These are phyloP conservation scores for Aspergillus sclerotiicarbonarius DNA, from an alignment of 495 filamentous ascomycete genomes.

Conservation along the genomic window DNA sequence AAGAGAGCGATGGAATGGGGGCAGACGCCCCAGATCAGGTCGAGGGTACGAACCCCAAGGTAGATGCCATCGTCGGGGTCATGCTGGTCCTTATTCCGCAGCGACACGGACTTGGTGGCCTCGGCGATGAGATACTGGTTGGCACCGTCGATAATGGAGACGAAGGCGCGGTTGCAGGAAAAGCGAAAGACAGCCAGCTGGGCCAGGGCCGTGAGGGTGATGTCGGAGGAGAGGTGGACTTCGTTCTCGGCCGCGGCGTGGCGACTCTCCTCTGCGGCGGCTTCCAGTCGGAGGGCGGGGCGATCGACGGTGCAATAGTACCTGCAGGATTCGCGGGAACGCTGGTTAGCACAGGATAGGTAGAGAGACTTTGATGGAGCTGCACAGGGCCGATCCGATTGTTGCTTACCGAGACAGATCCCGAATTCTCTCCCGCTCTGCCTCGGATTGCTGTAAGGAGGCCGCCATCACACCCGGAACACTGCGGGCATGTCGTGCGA, in stretches of 20 bases:
- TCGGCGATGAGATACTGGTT: slow-evolving; percentile 63
- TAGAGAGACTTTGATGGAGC: background rate
- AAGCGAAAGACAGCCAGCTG: slow-evolving; percentile 59
- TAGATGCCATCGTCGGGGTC: slow-evolving; percentile 40
- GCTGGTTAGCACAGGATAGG: slow-evolving; percentile 11
- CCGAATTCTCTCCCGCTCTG: slow-evolving; percentile 17
- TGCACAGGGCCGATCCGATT: background rate
- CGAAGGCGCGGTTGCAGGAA: slow-evolving; percentile 50
- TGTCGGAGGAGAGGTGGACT: slow-evolving; percentile 46
- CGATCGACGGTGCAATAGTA: slow-evolving; percentile 33
- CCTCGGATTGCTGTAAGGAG: slow-evolving; percentile 14
- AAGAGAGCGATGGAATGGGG: slow-evolving; percentile 43
- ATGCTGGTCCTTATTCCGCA: slow-evolving; percentile 34
- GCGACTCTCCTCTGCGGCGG: background rate
- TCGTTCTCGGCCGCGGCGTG: background rate
- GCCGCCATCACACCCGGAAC: slow-evolving; percentile 9
- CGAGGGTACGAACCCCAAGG: slow-evolving; percentile 43
- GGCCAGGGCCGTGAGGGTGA: slow-evolving; percentile 60
- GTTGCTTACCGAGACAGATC: slow-evolving; percentile 15
- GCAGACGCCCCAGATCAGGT: slow-evolving; percentile 46
- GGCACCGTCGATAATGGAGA: slow-evolving; percentile 59
- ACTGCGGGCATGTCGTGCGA: slow-evolving; percentile 5
- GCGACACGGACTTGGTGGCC: slow-evolving; percentile 53
- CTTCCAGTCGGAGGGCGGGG: background rate
- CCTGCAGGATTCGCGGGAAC: slow-evolving; percentile 8